Percentiles rank a stretch among this genome's conserved stretches.
Evolutionary conservation across 805 yeast species (phyloP).

Genomic region (Pichia rugopelliculosa): DNA sequence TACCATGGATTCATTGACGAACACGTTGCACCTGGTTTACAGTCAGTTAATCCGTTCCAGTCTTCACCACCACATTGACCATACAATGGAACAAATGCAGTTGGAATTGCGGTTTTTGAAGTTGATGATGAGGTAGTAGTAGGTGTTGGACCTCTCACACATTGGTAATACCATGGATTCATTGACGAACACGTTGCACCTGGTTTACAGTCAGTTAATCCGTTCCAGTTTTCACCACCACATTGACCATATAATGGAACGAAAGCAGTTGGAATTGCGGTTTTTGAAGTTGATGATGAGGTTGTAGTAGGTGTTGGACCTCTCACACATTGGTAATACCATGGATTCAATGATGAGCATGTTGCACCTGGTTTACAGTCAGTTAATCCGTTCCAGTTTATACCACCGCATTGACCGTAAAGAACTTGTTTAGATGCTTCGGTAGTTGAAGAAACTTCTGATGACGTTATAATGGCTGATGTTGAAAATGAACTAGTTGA

Average conservation of each 20-base stretch:
- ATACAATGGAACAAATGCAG: conserved; percentile 11
- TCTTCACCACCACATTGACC: conserved; percentile 23
- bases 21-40: conserved; percentile 20
- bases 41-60: conserved; percentile 16
- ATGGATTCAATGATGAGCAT: conserved; percentile 18
- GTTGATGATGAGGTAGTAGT: background rate
- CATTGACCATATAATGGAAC: conserved; percentile 18
- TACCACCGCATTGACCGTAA: conserved; percentile 21
- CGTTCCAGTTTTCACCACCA: conserved; percentile 19
- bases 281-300: conserved; percentile 2
- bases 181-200: conserved; percentile 18
- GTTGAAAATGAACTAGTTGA: background rate
- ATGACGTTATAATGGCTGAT: background rate
- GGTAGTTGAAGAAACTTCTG: background rate
- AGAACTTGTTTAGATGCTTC: background rate
- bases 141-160: no score
- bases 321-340: conserved; percentile 17
- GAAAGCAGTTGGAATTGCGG: conserved; percentile 10
- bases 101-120: conserved; percentile 1
- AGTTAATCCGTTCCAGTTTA: conserved; percentile 13
- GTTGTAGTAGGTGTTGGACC: conserved; percentile 2
- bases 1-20: conserved; percentile 18
- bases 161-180: conserved; percentile 23
- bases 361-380: conserved; percentile 16
- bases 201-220: conserved; percentile 17